Conservation (phyloP, 1,284 basidiomycete species). For the Psilocybe mexicana region DNA sequence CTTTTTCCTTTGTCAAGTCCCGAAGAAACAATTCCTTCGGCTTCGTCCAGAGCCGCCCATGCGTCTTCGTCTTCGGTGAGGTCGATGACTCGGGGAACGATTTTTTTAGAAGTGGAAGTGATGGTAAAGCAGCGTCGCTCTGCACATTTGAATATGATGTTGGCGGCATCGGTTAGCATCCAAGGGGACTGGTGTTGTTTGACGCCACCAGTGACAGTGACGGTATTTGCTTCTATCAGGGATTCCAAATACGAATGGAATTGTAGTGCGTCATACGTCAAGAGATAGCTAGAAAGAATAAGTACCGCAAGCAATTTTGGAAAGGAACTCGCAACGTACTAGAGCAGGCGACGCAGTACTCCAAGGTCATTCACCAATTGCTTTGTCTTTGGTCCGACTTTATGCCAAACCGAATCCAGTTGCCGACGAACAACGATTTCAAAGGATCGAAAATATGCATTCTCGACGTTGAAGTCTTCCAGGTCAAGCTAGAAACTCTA, state of each 20-base stretch:
- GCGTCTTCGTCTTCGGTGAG: constrained; percentile 66
- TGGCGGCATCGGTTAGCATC: constrained; percentile 90
- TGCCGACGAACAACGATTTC: constrained; percentile 88
- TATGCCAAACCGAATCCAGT: constrained; percentile 95
- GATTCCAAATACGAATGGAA: constrained; percentile 95
- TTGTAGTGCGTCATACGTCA: constrained; percentile 89
- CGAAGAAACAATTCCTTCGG: constrained; percentile 38
- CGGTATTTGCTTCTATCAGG: constrained; percentile 75
- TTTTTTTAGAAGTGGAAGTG: constrained; percentile 34
- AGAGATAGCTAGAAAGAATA: constrained; percentile 66
- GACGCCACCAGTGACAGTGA: constrained; percentile 48
- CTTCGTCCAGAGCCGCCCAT: constrained; percentile 70
- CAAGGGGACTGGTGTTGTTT: constrained; percentile 76
- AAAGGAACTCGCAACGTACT: constrained; percentile 46
- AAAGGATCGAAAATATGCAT: constrained; percentile 93
- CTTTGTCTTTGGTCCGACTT: constrained; percentile 90
- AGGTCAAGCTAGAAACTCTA: constrained; percentile 73
- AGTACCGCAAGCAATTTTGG: background rate
- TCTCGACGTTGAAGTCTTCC: constrained; percentile 92
- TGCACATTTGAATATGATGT: constrained; percentile 85
- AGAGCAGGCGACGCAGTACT: constrained; percentile 81
- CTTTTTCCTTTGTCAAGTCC: constrained; percentile 21
- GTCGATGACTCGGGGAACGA: constrained; percentile 32
- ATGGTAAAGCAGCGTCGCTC: constrained; percentile 77
- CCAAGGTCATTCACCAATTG: constrained; percentile 90